phyloP scores from a whole-genome alignment of 805 yeast species.

The Nakazawaea laoshanensis region DNA sequence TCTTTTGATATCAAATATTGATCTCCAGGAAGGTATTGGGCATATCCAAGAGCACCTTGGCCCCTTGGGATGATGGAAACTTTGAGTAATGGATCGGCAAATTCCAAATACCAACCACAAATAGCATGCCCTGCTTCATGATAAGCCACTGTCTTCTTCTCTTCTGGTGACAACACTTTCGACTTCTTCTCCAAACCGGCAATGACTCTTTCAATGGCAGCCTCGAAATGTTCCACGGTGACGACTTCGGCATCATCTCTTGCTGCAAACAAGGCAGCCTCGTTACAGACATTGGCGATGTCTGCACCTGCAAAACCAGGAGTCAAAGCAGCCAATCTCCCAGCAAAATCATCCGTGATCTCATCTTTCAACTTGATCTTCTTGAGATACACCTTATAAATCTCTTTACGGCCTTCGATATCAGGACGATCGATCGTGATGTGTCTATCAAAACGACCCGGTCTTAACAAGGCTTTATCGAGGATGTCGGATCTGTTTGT shows the following conservation, averaged over 20 bases:
- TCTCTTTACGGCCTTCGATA: constrained; percentile 88
- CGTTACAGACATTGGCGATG: constrained; percentile 94
- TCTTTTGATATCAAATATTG: constrained; percentile 67
- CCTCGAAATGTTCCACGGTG: constrained; percentile 75
- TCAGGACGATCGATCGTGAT: constrained; percentile 89
- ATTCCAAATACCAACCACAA: constrained; percentile 91
- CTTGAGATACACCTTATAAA: constrained; percentile 77
- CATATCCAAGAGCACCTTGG: constrained; percentile 94
- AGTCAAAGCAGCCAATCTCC: constrained; percentile 88
- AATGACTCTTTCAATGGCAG: constrained; percentile 94
- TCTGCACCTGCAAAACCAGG: constrained; percentile 99
- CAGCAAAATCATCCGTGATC: constrained; percentile 54
- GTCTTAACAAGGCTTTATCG: constrained; percentile 89
- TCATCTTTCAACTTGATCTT: constrained; percentile 50
- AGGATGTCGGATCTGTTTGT: constrained; percentile 92
- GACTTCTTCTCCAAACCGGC: constrained; percentile 93
- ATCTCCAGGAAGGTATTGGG: constrained; percentile 94
- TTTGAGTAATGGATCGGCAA: constrained; percentile 89
- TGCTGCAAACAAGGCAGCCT: constrained; percentile 96
- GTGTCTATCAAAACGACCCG: constrained; percentile 96
- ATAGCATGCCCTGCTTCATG: constrained; percentile 99
- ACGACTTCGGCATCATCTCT: constrained; percentile 68
- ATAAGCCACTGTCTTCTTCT: constrained; percentile 85
- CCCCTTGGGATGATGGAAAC: constrained; percentile 97
- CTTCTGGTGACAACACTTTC: constrained; percentile 74